Evolutionary conservation across 2,329 filamentous ascomycete genomes (phyloP), one percentile per base, ranked within the genome.

Genomic region (Aspergillus sp.): DNA sequence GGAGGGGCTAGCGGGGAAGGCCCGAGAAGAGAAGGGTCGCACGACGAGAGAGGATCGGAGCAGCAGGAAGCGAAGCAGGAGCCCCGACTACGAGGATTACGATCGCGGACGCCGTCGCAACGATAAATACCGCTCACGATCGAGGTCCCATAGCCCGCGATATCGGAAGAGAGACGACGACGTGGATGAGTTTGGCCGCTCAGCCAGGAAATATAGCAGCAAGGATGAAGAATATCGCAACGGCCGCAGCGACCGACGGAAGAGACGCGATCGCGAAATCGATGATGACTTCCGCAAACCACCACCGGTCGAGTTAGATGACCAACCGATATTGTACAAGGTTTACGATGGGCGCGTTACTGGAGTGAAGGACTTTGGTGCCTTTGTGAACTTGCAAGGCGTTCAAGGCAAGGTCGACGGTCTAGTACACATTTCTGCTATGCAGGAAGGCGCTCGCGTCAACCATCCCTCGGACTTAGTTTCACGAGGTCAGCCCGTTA

Each of bases 311-410:
- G 91, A 96, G 68, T 73, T 96, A 10, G 95, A 99, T 74, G 90
- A 96, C 55, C 77, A 85, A 47, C 92, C 95, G 0, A 81, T 93
- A 36, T 77, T 96, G 6, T 88, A 88, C 81, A 99, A 99, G 73
- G 80, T 97, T 2, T 99, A 99, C 70, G 85, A 92, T 63, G 95
- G 95, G 1, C 88, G 89, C 69, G 91, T 98, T 14, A 97, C 92
- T 0, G 92, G 93, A 0, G 83, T 99, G 56, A 98, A 97, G 70
- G 92, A 97, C 62, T 99, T 98, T 77, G 95, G 95, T 11, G 92
- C 88, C 0, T 99, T 99, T 75, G 92, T 98, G 59, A 96, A 96
- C 67, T 75, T 99, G n/a, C 85, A 89, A 65, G 90, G 92, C 18
- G 89, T 99, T 1, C 87, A 84, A 68, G 94, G 93, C 51, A 96